Conservation (phyloP, 2,329 filamentous ascomycete genomes). For the Penicillium sp. region DNA sequence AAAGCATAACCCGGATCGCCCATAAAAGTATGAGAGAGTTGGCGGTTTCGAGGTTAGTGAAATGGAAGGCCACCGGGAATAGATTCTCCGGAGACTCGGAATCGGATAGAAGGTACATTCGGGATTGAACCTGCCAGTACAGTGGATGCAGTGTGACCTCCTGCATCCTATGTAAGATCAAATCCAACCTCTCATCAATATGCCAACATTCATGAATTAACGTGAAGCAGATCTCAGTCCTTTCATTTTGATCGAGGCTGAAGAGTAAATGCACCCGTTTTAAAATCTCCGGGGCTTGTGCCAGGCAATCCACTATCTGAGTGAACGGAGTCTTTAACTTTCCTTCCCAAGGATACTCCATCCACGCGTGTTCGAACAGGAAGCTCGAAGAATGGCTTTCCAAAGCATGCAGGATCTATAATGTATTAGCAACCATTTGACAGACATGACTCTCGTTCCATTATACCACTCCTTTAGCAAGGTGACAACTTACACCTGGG, state of each 20-base stretch:
- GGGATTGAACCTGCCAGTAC: background rate
- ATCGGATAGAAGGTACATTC: background rate
- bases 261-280: constrained; percentile 8
- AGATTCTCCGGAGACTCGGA: background rate
- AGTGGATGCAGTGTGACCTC: background rate
- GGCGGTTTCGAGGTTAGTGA: constrained; percentile 15
- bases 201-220: background rate
- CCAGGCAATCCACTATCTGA: constrained; percentile 38
- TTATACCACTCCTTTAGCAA: background rate
- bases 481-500: constrained; percentile 19
- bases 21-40: constrained; percentile 39
- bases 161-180: background rate
- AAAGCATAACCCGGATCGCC: constrained; percentile 39
- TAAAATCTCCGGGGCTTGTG: constrained; percentile 31
- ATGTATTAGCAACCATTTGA: background rate
- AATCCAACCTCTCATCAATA: background rate
- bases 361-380: constrained; percentile 30
- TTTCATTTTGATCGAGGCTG: background rate
- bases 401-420: background rate
- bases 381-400: background rate
- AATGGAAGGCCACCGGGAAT: background rate
- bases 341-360: constrained; percentile 34
- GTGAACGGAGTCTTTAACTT: constrained; percentile 33
- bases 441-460: no score
- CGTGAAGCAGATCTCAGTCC: background rate